phyloP scores from a whole-genome alignment of 768 basidiomycete species.

The Coprinopsis marcescibilis region DNA sequence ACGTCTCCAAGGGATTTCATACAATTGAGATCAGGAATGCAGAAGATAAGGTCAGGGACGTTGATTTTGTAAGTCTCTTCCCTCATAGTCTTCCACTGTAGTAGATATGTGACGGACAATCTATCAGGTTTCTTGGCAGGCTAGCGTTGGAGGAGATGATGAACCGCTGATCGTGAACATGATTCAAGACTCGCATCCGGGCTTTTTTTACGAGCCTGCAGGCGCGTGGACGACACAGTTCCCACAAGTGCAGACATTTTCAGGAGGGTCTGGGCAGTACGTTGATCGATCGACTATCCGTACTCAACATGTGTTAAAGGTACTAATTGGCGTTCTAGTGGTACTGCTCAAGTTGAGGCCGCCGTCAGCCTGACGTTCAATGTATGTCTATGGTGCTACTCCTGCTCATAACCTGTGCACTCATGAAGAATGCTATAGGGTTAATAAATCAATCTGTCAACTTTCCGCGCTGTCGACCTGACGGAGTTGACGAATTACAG shows the following conservation, averaged over 20 bases:
- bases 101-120: too few species aligned
- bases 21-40: too few species aligned
- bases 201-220: slow-evolving; percentile 19
- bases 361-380: slow-evolving; percentile 13
- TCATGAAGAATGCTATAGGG: too few species aligned
- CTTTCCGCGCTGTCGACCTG: too few species aligned
- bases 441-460: too few species aligned
- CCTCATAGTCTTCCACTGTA: too few species aligned
- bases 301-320: not conserved
- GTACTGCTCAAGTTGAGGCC: slow-evolving; percentile 7
- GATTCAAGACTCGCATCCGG: slow-evolving; percentile 19
- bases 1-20: too few species aligned
- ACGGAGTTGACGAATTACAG: slow-evolving; percentile 2
- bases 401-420: not conserved
- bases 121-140: slow-evolving; percentile 17
- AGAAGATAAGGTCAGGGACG: too few species aligned
- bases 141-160: slow-evolving; percentile 16
- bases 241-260: slow-evolving; percentile 8
- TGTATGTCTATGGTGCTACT: too few species aligned
- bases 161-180: slow-evolving; percentile 20
- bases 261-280: slow-evolving; percentile 15
- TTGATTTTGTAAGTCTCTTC: too few species aligned
- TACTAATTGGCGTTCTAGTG: slow-evolving; percentile 3
- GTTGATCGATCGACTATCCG: not conserved
- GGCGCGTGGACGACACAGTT: slow-evolving; percentile 12